Conservation (phyloP, 1,139 yeast genomes). For the Candida buenavistaensis region DNA sequence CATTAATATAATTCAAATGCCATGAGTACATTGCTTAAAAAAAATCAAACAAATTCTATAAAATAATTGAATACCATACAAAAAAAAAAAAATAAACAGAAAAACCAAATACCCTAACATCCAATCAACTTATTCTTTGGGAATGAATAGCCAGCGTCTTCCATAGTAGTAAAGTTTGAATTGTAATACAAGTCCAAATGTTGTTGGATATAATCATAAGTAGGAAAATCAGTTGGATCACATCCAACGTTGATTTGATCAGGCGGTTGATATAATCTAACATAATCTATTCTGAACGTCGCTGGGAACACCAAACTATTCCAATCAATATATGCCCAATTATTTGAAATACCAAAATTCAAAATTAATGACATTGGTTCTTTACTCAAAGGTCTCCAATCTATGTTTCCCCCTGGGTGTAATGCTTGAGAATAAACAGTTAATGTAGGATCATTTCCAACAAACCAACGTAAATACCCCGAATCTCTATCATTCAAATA, state of each 20-base stretch:
- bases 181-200: constrained; percentile 66
- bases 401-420: constrained; percentile 82
- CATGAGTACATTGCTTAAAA: no score
- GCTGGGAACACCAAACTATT: constrained; percentile 66
- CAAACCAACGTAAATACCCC: constrained; percentile 83
- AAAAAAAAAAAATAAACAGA: no score
- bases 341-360: constrained; percentile 76
- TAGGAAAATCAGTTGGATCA: constrained; percentile 74
- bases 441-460: constrained; percentile 66
- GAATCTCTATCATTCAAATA: constrained; percentile 61
- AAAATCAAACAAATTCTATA: no score
- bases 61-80: no score
- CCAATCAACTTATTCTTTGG: constrained; percentile 47
- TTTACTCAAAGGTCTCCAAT: constrained; percentile 72
- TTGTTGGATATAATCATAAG: constrained; percentile 64
- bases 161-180: constrained; percentile 68
- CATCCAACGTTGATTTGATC: constrained; percentile 57
- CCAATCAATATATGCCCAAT: constrained; percentile 87
- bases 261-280: constrained; percentile 74
- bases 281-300: constrained; percentile 68
- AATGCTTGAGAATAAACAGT: constrained; percentile 63
- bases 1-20: no score
- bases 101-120: no score
- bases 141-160: constrained; percentile 60
- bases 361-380: constrained; percentile 83